Base-by-base conservation (phyloP, 2,329 filamentous ascomycete species). In the Fusarium subglutinans region DNA sequence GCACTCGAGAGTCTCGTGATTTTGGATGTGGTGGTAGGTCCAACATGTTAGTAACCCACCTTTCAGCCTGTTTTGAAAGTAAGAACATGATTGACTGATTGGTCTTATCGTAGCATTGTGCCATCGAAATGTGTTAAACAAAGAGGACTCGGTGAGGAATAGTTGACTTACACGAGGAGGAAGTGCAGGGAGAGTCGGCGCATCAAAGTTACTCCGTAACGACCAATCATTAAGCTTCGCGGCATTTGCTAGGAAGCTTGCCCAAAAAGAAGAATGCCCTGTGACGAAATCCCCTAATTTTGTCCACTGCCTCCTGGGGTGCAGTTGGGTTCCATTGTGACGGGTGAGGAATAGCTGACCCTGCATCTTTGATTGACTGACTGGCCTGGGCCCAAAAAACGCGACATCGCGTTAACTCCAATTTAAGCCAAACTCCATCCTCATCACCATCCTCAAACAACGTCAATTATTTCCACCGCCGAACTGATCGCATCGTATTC, bases 361-460 rank as follows among this genome's bases (percentile, higher is more conserved):
- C 60, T 63, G 72, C 60, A 28, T 65, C 66, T 70, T 73, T 71
- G 66, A 70, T 57, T 73, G 69, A 73, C 37, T 33, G 58, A 53
- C 51, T n/a, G 30, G 20, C 20, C 28, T 53, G 54, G 59, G 53
- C 56, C 72, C 72, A 50, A 75, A 73, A 75, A 74, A 74, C 72
- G 72, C 72, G 72, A 75, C 72, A 54, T 69, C 72, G 72, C 72
- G 72, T 74, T 60, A 69, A 58, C 64, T 74, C 51, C 58, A 65
- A 72, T 65, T 70, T 70, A 66, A 70, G 60, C 51, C 58, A 58
- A 64, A 48, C 61, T 63, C 33, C 50, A 69, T 69, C 57, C 65
- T 63, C 58, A 58, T 48, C 63, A 63, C 41, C 69, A 64, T 60
- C 30, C 47, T 66, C 59, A 30, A 44, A 59, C 54, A 61, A 60